phyloP scores from a whole-genome alignment of 2,329 filamentous ascomycete genomes.

The Penicillium sp. region DNA sequence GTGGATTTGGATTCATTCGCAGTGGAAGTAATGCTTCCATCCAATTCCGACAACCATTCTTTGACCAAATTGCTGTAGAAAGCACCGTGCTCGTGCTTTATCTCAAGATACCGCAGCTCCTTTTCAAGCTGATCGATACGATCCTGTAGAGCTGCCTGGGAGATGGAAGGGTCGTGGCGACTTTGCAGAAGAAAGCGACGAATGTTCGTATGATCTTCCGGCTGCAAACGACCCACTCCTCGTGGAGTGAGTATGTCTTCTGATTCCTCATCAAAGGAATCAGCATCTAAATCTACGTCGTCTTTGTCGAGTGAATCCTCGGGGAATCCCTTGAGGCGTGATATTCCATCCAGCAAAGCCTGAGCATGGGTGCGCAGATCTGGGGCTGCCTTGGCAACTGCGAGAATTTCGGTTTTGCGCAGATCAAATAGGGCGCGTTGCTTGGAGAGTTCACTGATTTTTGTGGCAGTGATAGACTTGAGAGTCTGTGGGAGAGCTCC shows the following conservation, averaged over 20 bases:
- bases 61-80: conserved; percentile 58
- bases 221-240: conserved; percentile 21
- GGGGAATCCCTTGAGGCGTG: conserved; percentile 39
- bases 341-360: conserved; percentile 40
- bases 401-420: conserved; percentile 46
- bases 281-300: conserved; percentile 28
- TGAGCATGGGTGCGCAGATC: conserved; percentile 35
- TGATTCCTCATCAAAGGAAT: conserved; percentile 5
- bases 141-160: conserved; percentile 45
- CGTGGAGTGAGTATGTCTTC: conserved; percentile 31
- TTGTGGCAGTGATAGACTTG: conserved; percentile 56
- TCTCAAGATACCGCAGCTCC: conserved; percentile 51
- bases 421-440: conserved; percentile 52
- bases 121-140: conserved; percentile 52
- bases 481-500: conserved; percentile 54
- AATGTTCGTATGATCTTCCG: conserved; percentile 45
- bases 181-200: conserved; percentile 56
- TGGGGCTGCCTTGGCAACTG: conserved; percentile 30
- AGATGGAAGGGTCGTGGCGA: conserved; percentile 55
- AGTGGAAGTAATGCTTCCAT: conserved; percentile 18
- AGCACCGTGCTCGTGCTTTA: conserved; percentile 56
- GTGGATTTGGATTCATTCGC: conserved; percentile 19
- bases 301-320: conserved; percentile 39
- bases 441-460: conserved; percentile 57
- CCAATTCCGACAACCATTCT: conserved; percentile 52